These are phyloP conservation scores for Yamadazyma atlantica DNA, from an alignment of 1,139 yeast species.

Conservation along the genomic window DNA sequence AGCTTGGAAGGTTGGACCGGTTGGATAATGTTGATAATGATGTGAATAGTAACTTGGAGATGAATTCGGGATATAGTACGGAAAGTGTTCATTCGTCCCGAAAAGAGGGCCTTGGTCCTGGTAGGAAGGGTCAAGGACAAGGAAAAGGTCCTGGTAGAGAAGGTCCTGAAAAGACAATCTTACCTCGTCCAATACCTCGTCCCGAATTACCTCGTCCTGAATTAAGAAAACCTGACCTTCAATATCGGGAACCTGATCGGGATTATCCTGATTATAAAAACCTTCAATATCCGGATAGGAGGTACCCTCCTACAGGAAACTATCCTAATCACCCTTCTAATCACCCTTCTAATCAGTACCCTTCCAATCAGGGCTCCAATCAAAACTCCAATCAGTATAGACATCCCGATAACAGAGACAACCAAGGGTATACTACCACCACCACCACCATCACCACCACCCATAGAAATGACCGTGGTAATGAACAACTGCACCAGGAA, in stretches of 20 bases:
- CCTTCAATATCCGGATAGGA: too few species aligned
- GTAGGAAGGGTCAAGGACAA: too few species aligned
- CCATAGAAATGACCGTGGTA: slow-evolving; percentile 7
- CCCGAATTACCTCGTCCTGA: background rate
- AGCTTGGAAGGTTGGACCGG: background rate
- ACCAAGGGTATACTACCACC: slow-evolving; percentile 10
- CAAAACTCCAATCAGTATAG: background rate
- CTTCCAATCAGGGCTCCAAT: too few species aligned
- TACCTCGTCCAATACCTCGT: background rate
- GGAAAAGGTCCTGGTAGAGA: too few species aligned
- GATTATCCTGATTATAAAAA: too few species aligned
- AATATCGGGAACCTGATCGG: background rate
- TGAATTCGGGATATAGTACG: slow-evolving; percentile 1
- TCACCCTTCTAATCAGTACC: too few species aligned
- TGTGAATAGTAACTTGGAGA: background rate
- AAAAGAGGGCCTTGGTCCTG: background rate
- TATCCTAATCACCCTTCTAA: too few species aligned
- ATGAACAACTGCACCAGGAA: background rate
- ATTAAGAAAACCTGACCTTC: background rate
- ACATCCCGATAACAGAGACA: background rate
- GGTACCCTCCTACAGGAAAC: too few species aligned
- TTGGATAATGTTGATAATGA: background rate
- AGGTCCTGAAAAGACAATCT: background rate
- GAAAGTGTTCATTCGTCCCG: background rate
- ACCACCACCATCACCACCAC: slow-evolving; percentile 17